Evolutionary conservation across 2,329 filamentous ascomycete species (phyloP).

Genomic region (Knoxdaviesia capensis): DNA sequence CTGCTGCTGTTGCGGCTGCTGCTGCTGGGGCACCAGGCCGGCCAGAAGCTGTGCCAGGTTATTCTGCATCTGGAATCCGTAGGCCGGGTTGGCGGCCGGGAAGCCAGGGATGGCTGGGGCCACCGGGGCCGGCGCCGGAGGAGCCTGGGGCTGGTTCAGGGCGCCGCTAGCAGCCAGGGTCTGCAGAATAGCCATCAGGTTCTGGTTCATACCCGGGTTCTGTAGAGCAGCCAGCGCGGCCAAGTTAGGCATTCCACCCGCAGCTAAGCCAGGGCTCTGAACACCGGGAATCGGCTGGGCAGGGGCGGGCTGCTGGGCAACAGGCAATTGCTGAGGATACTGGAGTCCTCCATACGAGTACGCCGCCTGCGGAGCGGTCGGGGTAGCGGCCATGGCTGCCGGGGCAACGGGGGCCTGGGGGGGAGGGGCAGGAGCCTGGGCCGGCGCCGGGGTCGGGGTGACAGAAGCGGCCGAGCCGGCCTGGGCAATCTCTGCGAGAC

Average conservation of each 20-base stretch:
- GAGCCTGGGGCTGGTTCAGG: no score
- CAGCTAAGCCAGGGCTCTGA: background rate
- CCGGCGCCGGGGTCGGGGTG: constrained; percentile 7
- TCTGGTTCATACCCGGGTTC: background rate
- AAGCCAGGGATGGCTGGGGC: no score
- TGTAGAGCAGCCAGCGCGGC: no score
- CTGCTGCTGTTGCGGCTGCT: no score
- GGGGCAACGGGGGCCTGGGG: constrained; percentile 7
- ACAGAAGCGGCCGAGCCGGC: no score
- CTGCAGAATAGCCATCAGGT: constrained; percentile 3
- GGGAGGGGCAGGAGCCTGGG: constrained; percentile 9
- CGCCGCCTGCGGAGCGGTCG: background rate
- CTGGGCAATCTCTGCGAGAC: no score
- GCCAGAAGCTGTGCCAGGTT: no score
- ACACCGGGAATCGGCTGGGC: constrained; percentile 2
- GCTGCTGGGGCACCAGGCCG: no score
- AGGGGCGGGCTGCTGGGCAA: constrained; percentile 3
- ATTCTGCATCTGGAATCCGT: no score
- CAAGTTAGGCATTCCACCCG: background rate
- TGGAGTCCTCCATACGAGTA: no score
- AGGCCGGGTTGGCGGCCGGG: no score
- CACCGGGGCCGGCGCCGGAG: no score
- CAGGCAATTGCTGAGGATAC: background rate
- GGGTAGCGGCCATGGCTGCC: background rate
- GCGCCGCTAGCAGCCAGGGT: constrained; percentile 2